Base-by-base conservation (phyloP, 202 grass and related monocot species). In the Setaria viridis region DNA sequence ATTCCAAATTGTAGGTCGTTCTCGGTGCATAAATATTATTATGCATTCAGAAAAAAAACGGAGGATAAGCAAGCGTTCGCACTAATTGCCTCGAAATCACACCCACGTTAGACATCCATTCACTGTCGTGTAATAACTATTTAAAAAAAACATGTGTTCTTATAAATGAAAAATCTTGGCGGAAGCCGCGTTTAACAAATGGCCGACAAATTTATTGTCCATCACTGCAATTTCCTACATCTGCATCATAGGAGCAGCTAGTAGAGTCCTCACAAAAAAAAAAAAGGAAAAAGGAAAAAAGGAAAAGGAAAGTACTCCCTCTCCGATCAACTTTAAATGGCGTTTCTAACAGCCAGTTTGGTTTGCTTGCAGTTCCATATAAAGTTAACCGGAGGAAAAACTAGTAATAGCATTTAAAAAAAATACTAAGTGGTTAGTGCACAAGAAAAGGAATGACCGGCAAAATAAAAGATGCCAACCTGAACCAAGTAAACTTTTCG, bases 381-480 rank as follows among this genome's bases (percentile, higher is more conserved):
- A 12, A 49, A 49, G 47, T 12, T 49, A 2, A 49, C 2, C 2
- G 11, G 47, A 49, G 47, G 11, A 49, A 49, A 3, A 48, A 2
- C 47, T 45, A 46, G 45, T 10, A 46, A 10, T 50, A 50, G 9
- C 11, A 49, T 16, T 15, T 5, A 15, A 51, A 53, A 53, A 14
- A 54, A 53, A 12, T 1, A 17, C 12, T 17, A 6, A 54, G 15
- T 58, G 19, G 55, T 69, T 25, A 32, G 49, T 62, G 54, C 59
- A 82, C 21, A n/a, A 2, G 57, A 46, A 58, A 81, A 55, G 13
- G 35, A 2, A 32, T 12, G 6, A 57, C 4, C 6, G 50, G 25
- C 16, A 59, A 62, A 70, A 78, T 59, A 72, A 13, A 86, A 6
- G 39, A 72, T 66, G 37, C 45, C 41, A 83, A 76, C 43, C 29